phyloP scores from a whole-genome alignment of 169 alveolate genomes.

The Toxoplasma gondii region DNA sequence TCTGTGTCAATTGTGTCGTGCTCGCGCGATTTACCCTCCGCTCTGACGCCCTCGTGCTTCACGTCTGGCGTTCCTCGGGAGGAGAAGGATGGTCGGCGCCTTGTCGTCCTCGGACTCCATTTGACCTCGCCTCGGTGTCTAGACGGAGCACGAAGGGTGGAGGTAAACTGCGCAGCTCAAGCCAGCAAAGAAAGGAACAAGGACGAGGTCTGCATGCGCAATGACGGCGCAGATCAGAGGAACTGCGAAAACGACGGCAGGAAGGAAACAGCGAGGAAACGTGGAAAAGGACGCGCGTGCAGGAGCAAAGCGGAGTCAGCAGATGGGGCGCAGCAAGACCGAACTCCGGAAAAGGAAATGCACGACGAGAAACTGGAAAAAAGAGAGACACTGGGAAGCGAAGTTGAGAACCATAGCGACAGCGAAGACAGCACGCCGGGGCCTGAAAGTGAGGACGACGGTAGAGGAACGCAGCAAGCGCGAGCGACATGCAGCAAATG shows the following conservation, averaged over 20 bases:
- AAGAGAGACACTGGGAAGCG: background rate
- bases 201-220: background rate
- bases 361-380: background rate
- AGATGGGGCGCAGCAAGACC: background rate
- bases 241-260: background rate
- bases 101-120: too few species aligned
- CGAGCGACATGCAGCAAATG: too few species aligned
- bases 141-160: too few species aligned
- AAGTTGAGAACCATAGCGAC: background rate
- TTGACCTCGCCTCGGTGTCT: too few species aligned
- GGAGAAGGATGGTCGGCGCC: too few species aligned
- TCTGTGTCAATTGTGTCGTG: too few species aligned
- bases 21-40: too few species aligned
- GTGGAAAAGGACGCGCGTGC: background rate
- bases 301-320: background rate
- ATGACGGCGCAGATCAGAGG: background rate
- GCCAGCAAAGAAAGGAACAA: too few species aligned
- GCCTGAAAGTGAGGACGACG: background rate
- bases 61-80: too few species aligned
- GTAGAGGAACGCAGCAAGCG: too few species aligned
- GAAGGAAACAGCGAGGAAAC: background rate
- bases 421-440: background rate
- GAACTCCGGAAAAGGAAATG: background rate
- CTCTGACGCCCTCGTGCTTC: too few species aligned
- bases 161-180: too few species aligned